Conservation (phyloP, 2,329 filamentous ascomycete species). For the Microdochium paspali region DNA sequence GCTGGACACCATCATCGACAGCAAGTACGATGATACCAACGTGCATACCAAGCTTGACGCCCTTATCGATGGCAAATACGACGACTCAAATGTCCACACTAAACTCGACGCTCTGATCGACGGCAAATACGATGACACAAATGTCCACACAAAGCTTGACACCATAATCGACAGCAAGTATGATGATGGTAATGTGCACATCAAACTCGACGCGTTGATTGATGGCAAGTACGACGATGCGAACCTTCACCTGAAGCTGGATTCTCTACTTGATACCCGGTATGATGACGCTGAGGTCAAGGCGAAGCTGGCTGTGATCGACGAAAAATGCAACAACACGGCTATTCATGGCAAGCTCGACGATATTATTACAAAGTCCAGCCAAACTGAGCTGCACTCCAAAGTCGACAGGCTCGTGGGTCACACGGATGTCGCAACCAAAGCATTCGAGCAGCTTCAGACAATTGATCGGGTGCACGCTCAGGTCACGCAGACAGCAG, state of each 20-base stretch:
- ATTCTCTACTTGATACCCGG: constrained; percentile 12
- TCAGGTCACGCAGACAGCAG: constrained; percentile 75
- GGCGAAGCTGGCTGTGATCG: not conserved
- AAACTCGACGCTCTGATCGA: constrained; percentile 45
- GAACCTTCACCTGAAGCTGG: constrained; percentile 26
- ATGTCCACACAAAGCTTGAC: constrained; percentile 66
- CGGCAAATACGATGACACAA: constrained; percentile 55
- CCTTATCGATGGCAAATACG: constrained; percentile 20
- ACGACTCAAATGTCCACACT: constrained; percentile 12
- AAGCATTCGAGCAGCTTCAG: constrained; percentile 66
- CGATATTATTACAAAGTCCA: constrained; percentile 6
- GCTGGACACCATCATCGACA: constrained; percentile 22
- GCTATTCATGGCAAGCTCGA: constrained; percentile 18
- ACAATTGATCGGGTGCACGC: constrained; percentile 83
- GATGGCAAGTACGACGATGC: constrained; percentile 12
- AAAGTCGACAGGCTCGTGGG: constrained; percentile 45
- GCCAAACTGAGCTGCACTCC: constrained; percentile 13
- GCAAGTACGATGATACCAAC: constrained; percentile 34
- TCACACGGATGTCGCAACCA: constrained; percentile 55
- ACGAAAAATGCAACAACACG: not conserved
- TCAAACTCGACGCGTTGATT: constrained; percentile 15
- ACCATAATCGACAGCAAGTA: constrained; percentile 38
- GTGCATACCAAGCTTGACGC: constrained; percentile 19
- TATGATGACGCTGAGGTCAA: not conserved
- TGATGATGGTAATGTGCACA: constrained; percentile 3